Evolutionary conservation across 768 basidiomycete genomes (phyloP).

Genomic region (Kwoniella dejecticola): DNA sequence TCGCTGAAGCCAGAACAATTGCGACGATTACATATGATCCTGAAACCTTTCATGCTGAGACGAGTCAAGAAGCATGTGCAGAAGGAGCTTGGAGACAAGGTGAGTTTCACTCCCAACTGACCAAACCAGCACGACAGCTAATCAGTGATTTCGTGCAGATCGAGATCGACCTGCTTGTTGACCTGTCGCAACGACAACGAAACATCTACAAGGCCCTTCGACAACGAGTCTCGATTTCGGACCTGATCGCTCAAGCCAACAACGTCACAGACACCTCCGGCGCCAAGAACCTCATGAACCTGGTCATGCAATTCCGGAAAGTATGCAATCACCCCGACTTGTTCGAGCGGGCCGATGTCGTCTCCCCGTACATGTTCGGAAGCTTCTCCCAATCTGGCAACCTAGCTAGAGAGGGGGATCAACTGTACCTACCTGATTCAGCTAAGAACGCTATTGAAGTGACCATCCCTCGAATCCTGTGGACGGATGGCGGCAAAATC

Average conservation of each 20-base stretch:
- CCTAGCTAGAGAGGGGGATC: conserved; percentile 83
- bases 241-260: conserved; percentile 88
- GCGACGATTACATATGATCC: conserved; percentile 92
- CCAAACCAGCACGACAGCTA: neutral
- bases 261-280: conserved; percentile 80
- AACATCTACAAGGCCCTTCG: conserved; percentile 84
- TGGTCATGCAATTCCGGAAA: conserved; percentile 99
- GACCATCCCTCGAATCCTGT: conserved; percentile 71
- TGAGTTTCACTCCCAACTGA: conserved; percentile 46
- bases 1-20: conserved; percentile 94
- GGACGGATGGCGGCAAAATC: conserved; percentile 73
- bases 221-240: conserved; percentile 90
- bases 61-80: conserved; percentile 98
- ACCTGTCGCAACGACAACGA: conserved; percentile 89
- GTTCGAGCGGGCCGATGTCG: conserved; percentile 94
- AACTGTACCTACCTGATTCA: conserved; percentile 78
- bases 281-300: conserved; percentile 93
- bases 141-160: conserved; percentile 65
- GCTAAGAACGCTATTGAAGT: conserved; percentile 84
- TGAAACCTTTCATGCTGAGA: conserved; percentile 98
- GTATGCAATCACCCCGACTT: conserved; percentile 98
- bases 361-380: conserved; percentile 87
- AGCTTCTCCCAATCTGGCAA: conserved; percentile 77
- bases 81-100: conserved; percentile 98
- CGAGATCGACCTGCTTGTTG: conserved; percentile 91